phyloP scores from a whole-genome alignment of 306 rosid genomes.

The Acacia acuminata region DNA sequence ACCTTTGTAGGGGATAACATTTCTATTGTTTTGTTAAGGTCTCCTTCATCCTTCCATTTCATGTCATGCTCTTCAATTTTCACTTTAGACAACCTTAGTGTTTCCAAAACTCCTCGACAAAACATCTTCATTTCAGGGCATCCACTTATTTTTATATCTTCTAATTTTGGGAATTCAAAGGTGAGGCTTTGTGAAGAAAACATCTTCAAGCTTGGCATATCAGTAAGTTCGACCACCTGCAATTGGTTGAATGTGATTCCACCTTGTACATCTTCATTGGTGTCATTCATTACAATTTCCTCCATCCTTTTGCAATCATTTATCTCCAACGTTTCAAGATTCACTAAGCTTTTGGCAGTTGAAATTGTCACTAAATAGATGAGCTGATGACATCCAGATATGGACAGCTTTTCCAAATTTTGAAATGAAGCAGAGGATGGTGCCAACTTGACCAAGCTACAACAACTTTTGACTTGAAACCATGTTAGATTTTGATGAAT shows the following conservation, averaged over 20 bases:
- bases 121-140: neutral
- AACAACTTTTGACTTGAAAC: neutral
- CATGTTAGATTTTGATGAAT: neutral
- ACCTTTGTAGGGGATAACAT: neutral
- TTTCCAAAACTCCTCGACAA: neutral
- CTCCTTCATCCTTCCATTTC: neutral
- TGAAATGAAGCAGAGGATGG: neutral
- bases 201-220: neutral
- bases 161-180: neutral
- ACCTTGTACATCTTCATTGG: neutral
- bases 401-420: neutral
- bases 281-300: neutral
- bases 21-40: neutral
- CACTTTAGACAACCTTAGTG: neutral
- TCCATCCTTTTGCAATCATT: neutral
- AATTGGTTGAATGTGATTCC: neutral
- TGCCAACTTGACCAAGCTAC: neutral
- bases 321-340: neutral
- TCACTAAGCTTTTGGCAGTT: neutral
- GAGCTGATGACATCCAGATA: neutral
- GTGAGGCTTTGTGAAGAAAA: neutral
- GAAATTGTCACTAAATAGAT: neutral
- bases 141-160: neutral
- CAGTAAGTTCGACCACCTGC: rapidly evolving
- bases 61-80: neutral